phyloP scores from a whole-genome alignment of 352 stramenopile species.

The Plasmopara halstedii region DNA sequence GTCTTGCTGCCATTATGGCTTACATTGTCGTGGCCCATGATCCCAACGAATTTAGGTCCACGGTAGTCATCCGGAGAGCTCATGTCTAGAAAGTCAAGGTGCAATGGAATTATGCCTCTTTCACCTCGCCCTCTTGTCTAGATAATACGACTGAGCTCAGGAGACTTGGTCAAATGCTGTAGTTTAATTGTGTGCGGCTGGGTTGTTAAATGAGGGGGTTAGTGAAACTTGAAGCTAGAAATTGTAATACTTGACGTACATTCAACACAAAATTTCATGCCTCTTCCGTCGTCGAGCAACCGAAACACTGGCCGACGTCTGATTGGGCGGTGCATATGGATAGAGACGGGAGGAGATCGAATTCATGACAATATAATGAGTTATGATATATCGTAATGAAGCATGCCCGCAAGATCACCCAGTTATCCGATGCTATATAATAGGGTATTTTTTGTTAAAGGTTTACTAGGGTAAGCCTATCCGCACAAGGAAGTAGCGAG shows the following conservation, averaged over 20 bases:
- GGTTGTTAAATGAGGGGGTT: constrained; percentile 13
- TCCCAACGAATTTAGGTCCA: constrained; percentile 71
- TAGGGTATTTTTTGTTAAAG: constrained; percentile 2
- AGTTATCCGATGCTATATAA: neutral
- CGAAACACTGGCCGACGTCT: constrained; percentile 10
- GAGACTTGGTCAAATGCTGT: constrained; percentile 9
- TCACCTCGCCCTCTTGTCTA: constrained; percentile 15
- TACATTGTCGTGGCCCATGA: constrained; percentile 83
- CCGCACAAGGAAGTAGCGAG: constrained; percentile 10
- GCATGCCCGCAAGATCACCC: neutral
- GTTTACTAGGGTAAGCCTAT: constrained; percentile 6
- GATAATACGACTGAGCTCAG: constrained; percentile 21
- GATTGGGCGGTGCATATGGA: constrained; percentile 6
- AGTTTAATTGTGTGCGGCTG: constrained; percentile 13
- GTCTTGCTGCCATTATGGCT: constrained; percentile 84
- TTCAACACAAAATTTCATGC: constrained; percentile 2
- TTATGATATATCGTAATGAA: neutral
- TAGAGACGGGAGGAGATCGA: constrained; percentile 4
- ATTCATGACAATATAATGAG: constrained; percentile 1
- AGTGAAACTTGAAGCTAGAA: neutral
- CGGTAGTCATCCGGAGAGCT: constrained; percentile 38
- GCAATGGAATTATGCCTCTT: neutral
- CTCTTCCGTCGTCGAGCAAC: constrained; percentile 24
- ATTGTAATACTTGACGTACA: neutral
- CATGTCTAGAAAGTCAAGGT: constrained; percentile 11